Conservation (phyloP, 2,329 filamentous ascomycete genomes). For the Aspergillus sergii region DNA sequence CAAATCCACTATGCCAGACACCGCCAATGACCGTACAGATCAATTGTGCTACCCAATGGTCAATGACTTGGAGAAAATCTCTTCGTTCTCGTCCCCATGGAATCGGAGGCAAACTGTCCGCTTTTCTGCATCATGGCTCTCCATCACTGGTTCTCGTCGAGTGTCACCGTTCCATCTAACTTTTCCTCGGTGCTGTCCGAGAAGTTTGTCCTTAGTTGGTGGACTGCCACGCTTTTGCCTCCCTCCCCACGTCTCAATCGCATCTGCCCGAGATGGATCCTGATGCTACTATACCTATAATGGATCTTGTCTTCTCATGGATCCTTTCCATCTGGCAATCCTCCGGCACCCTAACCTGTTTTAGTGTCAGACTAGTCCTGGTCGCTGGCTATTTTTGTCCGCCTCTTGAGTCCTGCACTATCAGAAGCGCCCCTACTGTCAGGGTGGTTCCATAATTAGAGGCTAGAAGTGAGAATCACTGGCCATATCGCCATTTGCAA, state of each 20-base stretch:
- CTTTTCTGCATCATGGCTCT: neutral
- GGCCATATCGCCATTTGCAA: slow-evolving; percentile 9
- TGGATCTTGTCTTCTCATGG: neutral
- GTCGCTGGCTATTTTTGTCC: slow-evolving; percentile 21
- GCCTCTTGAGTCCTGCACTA: slow-evolving; percentile 8
- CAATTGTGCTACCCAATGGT: slow-evolving; percentile 1
- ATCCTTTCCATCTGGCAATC: slow-evolving; percentile 3
- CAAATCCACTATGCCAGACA: neutral
- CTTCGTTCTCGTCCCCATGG: neutral
- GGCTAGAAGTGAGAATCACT: neutral
- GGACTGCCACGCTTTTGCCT: slow-evolving; percentile 1
- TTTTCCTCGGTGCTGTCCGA: neutral
- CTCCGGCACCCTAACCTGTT: slow-evolving; percentile 3
- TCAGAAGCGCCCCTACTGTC: neutral
- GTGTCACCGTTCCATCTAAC: slow-evolving; percentile 1
- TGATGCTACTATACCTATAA: slow-evolving; percentile 6
- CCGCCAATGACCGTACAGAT: neutral
- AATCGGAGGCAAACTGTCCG: neutral
- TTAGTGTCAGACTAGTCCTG: slow-evolving; percentile 6
- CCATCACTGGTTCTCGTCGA: neutral
- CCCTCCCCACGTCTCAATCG: neutral
- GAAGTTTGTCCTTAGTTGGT: neutral
- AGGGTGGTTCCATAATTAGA: slow-evolving; percentile 6
- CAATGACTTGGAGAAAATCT: slow-evolving; percentile 1
- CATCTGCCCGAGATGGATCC: slow-evolving; percentile 7